Evolutionary conservation across 208 protist genomes (phyloP).

Genomic region (Trypanosoma congolense): DNA sequence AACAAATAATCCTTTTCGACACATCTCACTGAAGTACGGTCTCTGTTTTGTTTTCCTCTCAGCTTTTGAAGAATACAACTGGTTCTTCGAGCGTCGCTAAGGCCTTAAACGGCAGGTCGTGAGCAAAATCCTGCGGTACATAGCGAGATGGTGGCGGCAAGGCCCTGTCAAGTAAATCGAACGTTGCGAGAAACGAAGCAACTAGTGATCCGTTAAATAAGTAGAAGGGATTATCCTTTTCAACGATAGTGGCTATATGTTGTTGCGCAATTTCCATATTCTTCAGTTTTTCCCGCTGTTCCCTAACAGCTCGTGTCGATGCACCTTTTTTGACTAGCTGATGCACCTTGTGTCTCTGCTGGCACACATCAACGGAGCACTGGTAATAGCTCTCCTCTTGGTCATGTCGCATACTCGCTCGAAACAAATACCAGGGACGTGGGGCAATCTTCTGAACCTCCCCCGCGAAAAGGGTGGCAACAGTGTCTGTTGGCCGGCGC

Average conservation of each 20-base stretch:
- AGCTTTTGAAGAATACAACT: constrained; percentile 79
- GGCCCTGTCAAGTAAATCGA: constrained; percentile 63
- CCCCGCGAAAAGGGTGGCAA: constrained; percentile 42
- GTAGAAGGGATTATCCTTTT: constrained; percentile 30
- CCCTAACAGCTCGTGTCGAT: constrained; percentile 46
- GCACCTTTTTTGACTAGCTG: constrained; percentile 41
- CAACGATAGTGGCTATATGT: constrained; percentile 44
- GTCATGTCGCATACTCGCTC: constrained; percentile 52
- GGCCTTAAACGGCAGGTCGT: constrained; percentile 68
- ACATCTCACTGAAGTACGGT: not conserved
- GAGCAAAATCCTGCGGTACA: constrained; percentile 82
- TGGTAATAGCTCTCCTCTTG: constrained; percentile 78
- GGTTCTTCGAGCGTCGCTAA: constrained; percentile 66
- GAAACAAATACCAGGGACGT: constrained; percentile 84
- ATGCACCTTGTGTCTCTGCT: constrained; percentile 53
- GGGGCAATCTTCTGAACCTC: constrained; percentile 58
- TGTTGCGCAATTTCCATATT: constrained; percentile 75
- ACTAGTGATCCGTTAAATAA: constrained; percentile 85
- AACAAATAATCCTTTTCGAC: too few relatives aligned
- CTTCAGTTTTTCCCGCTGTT: constrained; percentile 45
- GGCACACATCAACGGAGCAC: constrained; percentile 58
- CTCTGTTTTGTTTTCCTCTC: not conserved
- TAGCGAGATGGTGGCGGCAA: constrained; percentile 70
- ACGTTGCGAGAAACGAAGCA: constrained; percentile 71
- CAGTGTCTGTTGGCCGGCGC: constrained; percentile 22